Base-by-base conservation (phyloP, 2,329 filamentous ascomycete genomes). In the Hypoxylon sp. region DNA sequence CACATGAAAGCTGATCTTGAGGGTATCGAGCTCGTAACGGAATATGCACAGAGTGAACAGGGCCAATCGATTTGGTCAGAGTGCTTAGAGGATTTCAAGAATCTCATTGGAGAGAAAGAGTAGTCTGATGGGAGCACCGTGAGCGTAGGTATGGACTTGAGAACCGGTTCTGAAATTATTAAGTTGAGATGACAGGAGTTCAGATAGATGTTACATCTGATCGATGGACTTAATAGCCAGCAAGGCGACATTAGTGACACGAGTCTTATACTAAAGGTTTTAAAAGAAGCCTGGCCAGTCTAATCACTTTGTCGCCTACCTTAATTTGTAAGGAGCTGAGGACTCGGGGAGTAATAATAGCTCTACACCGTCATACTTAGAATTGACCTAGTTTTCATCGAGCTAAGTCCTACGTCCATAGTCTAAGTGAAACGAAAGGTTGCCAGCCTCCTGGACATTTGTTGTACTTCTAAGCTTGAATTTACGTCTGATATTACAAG, bases 1-100 rank as follows among this genome's bases (percentile, higher is more conserved):
- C 83, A 85, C 63, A 87, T 87, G 84, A 77, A 70, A 64, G 80
- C 79, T 22, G 84, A 87, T 58, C 66, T 87, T 20, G 78, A 80
- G 44, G 83, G 80, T 0, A 63, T 82, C 11, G 76, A 79, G 26
- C 74, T 69, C 54, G 74, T 86, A 33, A 78, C 78, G 2, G 61
- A 67, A 11, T 76, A 70, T 40, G 68, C 68, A 33, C 65, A 65
- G 58, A 69, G 65, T n/a, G 64, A 68, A 46, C 2, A 83, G 80
- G 83, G 71, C n/a, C 53, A 46, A 33, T 26, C 51, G 5, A 60
- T 77, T 26, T 91, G 89, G 88, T 73, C 77, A 33, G 70, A 72
- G 52, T 78, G 85, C 16, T 67, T 87, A 64, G 61, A 63, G 8
- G 73, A 74, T 12, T 89, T 91, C 70, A 86, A 82, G 71, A 46